phyloP scores from a whole-genome alignment of 495 filamentous ascomycete genomes.

The Hypoxylon fragiforme region DNA sequence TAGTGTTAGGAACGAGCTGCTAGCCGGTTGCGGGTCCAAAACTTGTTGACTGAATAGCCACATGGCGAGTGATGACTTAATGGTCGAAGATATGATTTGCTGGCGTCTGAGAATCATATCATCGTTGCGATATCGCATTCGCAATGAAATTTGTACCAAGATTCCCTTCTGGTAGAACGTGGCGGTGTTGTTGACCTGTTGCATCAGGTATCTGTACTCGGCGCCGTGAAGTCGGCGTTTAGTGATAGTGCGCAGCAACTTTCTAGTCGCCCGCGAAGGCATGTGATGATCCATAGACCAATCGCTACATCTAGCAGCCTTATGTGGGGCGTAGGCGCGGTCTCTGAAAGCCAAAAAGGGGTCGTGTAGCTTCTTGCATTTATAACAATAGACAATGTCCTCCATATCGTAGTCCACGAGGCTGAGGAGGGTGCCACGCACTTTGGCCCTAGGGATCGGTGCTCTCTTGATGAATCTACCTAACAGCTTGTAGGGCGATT shows the following conservation, averaged over 20 bases:
- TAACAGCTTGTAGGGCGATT: slow-evolving; percentile 5
- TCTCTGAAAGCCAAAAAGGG: slow-evolving; percentile 25
- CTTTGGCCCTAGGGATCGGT: slow-evolving; percentile 12
- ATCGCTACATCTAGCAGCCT: slow-evolving; percentile 18
- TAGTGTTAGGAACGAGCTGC: not conserved
- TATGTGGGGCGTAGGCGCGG: slow-evolving; percentile 14
- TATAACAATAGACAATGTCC: slow-evolving; percentile 28
- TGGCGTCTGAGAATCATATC: slow-evolving; percentile 18
- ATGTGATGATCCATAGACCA: slow-evolving; percentile 31
- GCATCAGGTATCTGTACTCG: slow-evolving; percentile 21
- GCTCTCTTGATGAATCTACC: slow-evolving; percentile 12
- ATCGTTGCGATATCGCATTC: slow-evolving; percentile 21
- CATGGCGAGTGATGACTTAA: slow-evolving; percentile 17
- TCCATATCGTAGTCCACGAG: slow-evolving; percentile 24
- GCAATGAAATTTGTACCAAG: slow-evolving; percentile 15
- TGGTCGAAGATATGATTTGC: slow-evolving; percentile 24
- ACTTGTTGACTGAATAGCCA: slow-evolving; percentile 25
- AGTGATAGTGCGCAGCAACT: slow-evolving; percentile 26
- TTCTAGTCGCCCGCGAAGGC: slow-evolving; percentile 28
- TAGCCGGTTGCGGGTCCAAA: not conserved
- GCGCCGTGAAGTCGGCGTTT: slow-evolving; percentile 26
- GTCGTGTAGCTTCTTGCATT: slow-evolving; percentile 25
- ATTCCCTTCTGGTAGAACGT: slow-evolving; percentile 24
- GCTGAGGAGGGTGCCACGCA: slow-evolving; percentile 20
- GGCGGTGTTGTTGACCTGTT: slow-evolving; percentile 26